Conservation (phyloP, 768 basidiomycete genomes). For the Panus rudis region DNA sequence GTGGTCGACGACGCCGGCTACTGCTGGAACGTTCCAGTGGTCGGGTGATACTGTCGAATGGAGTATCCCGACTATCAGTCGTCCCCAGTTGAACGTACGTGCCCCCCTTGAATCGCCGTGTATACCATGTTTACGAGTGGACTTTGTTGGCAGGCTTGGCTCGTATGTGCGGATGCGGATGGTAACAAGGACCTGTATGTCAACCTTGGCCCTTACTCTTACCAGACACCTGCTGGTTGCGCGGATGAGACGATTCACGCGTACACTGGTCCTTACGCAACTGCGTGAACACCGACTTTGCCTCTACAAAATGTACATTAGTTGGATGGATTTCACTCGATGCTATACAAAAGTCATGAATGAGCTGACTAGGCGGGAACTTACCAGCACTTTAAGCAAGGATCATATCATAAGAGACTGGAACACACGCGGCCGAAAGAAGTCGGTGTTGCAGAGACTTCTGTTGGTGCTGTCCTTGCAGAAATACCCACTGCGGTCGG, state of each 20-base stretch:
- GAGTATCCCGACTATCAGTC: conserved; percentile 40
- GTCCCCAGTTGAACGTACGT: conserved; percentile 48
- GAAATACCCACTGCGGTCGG: too few species aligned
- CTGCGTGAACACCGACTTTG: conserved; percentile 1
- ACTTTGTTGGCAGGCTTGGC: conserved; percentile 37
- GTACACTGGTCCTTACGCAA: conserved; percentile 50
- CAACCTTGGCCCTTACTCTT: conserved; percentile 49
- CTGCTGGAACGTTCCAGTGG: conserved; percentile 39
- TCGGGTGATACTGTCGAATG: conserved; percentile 55
- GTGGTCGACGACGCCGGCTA: conserved; percentile 42
- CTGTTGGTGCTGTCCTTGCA: too few species aligned
- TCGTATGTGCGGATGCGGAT: conserved; percentile 44
- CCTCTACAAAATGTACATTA: too few species aligned
- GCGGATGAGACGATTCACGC: conserved; percentile 55
- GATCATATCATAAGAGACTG: too few species aligned
- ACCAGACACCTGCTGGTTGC: conserved; percentile 52
- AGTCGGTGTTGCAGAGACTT: too few species aligned
- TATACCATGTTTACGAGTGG: not conserved
- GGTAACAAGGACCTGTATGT: conserved; percentile 40
- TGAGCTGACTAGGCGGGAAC: too few species aligned
- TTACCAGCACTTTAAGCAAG: too few species aligned
- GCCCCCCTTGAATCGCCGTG: not conserved
- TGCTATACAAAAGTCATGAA: too few species aligned
- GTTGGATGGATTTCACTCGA: too few species aligned
- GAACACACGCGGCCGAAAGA: too few species aligned